These are phyloP conservation scores for Vaccinium macrocarpon DNA, from an alignment of 148 eudicot species.

Conservation along the genomic window DNA sequence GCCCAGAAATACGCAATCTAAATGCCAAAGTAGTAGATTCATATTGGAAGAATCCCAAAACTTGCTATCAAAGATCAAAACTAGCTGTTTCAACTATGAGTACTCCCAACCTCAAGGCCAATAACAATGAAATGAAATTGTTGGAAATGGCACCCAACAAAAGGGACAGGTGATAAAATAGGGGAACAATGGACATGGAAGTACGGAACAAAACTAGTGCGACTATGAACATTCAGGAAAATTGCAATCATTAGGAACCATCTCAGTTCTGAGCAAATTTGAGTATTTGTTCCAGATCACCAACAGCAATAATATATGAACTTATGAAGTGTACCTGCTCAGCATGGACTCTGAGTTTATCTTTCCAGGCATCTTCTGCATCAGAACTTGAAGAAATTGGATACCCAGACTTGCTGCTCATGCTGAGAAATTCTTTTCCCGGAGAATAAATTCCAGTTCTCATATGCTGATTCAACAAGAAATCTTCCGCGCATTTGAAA, in stretches of 20 bases:
- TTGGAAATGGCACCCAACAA: background rate
- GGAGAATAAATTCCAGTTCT: conserved; percentile 32
- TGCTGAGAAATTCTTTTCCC: conserved; percentile 30
- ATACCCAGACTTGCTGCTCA: conserved; percentile 27
- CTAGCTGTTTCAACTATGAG: background rate
- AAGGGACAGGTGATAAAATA: background rate
- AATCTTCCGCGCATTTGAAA: conserved; percentile 58
- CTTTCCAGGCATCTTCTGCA: conserved; percentile 36
- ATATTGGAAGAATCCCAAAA: background rate
- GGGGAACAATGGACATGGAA: background rate
- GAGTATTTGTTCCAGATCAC: background rate
- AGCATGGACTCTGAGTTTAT: conserved; percentile 52
- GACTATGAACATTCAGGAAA: background rate
- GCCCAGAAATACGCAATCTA: background rate
- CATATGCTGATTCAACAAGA: conserved; percentile 31
- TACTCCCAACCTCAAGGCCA: background rate
- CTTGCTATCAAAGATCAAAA: background rate
- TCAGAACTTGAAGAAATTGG: conserved; percentile 32
- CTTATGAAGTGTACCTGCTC: conserved; percentile 54
- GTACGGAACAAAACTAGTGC: background rate
- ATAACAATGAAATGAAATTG: background rate
- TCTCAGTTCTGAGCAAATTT: background rate
- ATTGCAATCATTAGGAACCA: background rate
- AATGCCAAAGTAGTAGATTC: background rate
- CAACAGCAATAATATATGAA: background rate